A percentile compares a stretch with the other conserved stretches of the same genome.
Conservation (phyloP, 106 monocot species). For the Allium fistulosum region DNA sequence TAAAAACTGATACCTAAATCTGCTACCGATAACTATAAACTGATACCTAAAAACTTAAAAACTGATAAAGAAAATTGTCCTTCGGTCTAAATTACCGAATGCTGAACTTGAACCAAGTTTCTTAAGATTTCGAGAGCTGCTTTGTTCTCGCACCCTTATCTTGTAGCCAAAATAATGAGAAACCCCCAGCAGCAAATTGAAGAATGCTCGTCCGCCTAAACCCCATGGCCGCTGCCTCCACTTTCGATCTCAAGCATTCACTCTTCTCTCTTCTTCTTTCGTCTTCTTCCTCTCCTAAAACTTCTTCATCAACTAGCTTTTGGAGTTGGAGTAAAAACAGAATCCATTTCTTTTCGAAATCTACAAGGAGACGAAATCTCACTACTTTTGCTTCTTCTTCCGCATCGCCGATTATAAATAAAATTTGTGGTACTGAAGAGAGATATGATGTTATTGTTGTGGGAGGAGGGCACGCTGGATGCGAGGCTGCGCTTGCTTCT, state of each 20-base stretch:
- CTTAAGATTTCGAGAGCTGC: too few relatives aligned
- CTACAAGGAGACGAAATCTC: conserved; percentile 6
- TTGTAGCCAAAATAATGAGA: too few relatives aligned
- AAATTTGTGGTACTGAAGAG: conserved; percentile 24
- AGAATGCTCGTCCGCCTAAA: conserved; percentile 36
- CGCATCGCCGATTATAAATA: not conserved
- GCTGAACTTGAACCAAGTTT: too few relatives aligned
- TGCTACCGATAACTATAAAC: too few relatives aligned
- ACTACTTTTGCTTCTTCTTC: conserved; percentile 21
- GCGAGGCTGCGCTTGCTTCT: conserved; percentile 97
- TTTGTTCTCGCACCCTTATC: too few relatives aligned
- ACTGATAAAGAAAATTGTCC: too few relatives aligned
- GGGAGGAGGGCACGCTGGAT: conserved; percentile 97
- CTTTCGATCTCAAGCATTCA: conserved; percentile 8
- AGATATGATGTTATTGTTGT: conserved; percentile 94
- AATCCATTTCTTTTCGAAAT: conserved; percentile 1
- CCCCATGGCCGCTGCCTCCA: conserved; percentile 17
- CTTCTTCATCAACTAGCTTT: not conserved
- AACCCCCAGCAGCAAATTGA: too few relatives aligned
- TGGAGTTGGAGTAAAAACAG: too few relatives aligned
- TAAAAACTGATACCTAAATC: too few relatives aligned
- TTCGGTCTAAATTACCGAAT: too few relatives aligned
- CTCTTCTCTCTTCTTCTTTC: conserved; percentile 1
- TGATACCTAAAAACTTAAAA: too few relatives aligned
- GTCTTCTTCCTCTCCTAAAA: not conserved